These are phyloP conservation scores for Euryodendron excelsum DNA, from an alignment of 148 eudicot genomes.

Conservation along the genomic window DNA sequence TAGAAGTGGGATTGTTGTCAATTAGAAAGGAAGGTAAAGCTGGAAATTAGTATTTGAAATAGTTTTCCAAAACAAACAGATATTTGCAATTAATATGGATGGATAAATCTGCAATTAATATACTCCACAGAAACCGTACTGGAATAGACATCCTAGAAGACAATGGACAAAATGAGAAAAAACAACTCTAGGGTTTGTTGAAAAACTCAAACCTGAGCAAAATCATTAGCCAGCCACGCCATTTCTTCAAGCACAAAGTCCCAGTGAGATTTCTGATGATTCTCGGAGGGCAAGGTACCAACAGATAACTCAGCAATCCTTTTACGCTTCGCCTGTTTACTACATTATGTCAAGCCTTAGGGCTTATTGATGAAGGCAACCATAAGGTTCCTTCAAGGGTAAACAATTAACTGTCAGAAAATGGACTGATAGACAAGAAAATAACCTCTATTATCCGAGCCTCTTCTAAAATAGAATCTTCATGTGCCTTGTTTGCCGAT, in stretches of 20 bases:
- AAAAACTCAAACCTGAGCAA: constrained; percentile 68
- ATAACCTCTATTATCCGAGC: constrained; percentile 82
- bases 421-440: constrained; percentile 6
- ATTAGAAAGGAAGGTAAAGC: constrained; percentile 7
- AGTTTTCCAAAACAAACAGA: constrained; percentile 1
- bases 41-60: neutral
- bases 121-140: neutral
- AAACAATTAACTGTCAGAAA: constrained; percentile 19
- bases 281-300: constrained; percentile 38
- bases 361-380: constrained; percentile 9
- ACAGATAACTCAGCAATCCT: constrained; percentile 72
- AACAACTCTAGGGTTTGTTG: neutral
- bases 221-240: constrained; percentile 98
- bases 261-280: constrained; percentile 69
- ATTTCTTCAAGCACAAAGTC: constrained; percentile 91
- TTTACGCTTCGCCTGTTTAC: constrained; percentile 72
- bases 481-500: constrained; percentile 56
- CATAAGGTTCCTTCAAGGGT: neutral
- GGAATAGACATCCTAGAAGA: neutral
- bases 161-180: neutral
- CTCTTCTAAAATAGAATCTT: constrained; percentile 84
- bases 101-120: neutral
- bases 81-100: neutral
- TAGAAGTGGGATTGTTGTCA: constrained; percentile 8
- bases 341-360: constrained; percentile 18